Percentiles rank a stretch among this genome's conserved stretches.
phyloP scores from a whole-genome alignment of 2,329 filamentous ascomycete species.

The Ophiocordyceps robertsii region DNA sequence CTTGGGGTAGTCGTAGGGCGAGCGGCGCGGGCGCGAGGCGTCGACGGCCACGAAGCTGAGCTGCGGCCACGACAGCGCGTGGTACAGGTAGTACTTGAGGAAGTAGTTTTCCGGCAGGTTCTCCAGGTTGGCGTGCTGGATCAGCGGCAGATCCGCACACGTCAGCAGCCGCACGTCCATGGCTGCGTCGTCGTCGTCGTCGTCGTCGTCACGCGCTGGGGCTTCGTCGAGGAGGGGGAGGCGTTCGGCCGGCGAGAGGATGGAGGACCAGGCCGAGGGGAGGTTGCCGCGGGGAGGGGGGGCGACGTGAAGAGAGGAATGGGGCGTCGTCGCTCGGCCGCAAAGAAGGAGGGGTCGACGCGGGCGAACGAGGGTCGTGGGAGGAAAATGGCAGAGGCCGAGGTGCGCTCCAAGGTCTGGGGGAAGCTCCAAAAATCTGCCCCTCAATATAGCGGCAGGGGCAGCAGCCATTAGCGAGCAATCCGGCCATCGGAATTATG shows the following conservation, averaged over 20 bases:
- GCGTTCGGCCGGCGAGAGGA: too few species aligned
- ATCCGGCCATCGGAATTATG: not conserved
- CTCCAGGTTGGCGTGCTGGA: conserved; percentile 97
- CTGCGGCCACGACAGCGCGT: conserved; percentile 95
- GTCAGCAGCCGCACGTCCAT: conserved; percentile 90
- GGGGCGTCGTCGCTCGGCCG: too few species aligned
- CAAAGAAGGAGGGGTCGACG: not conserved
- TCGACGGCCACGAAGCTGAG: conserved; percentile 94
- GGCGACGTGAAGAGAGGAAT: too few species aligned
- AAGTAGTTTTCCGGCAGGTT: conserved; percentile 99
- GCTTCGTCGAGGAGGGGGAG: too few species aligned
- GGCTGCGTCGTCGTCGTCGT: too few species aligned
- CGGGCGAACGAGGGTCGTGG: not conserved
- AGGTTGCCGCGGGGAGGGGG: too few species aligned
- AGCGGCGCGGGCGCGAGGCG: conserved; percentile 63
- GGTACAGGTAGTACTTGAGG: conserved; percentile 99
- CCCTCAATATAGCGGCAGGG: too few species aligned
- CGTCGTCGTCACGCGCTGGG: too few species aligned
- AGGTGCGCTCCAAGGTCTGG: too few species aligned
- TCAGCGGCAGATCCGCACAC: conserved; percentile 72
- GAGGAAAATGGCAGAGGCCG: too few species aligned
- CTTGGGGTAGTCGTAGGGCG: conserved; percentile 81
- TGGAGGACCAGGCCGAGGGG: too few species aligned
- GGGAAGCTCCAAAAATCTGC: not conserved
- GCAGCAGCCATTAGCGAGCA: too few species aligned